Evolutionary conservation across 495 filamentous ascomycete species (phyloP).

Genomic region (Tetracladium marchalianum): DNA sequence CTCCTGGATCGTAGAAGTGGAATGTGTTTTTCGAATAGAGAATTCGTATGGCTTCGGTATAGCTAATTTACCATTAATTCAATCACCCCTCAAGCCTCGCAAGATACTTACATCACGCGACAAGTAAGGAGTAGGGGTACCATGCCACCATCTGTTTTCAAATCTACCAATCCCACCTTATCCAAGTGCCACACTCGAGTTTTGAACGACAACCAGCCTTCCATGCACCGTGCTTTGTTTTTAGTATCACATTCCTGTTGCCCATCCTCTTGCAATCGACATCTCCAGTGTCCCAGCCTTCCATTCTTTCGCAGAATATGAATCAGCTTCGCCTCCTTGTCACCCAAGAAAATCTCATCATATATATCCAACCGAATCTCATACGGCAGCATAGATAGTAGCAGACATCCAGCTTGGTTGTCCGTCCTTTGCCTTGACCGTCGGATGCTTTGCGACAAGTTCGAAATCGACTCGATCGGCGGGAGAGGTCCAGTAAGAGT

Average conservation of each 20-base stretch:
- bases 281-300: slow-evolving; percentile 14
- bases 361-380: slow-evolving; percentile 12
- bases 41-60: slow-evolving; percentile 11
- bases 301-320: slow-evolving; percentile 14
- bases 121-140: slow-evolving; percentile 11
- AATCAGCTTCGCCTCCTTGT: slow-evolving; percentile 1
- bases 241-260: slow-evolving; percentile 6
- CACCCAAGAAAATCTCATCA: slow-evolving; percentile 7
- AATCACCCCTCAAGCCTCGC: background rate
- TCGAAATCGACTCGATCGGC: background rate
- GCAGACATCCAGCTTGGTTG: slow-evolving; percentile 1
- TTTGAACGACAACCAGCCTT: slow-evolving; percentile 13
- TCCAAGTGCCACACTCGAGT: slow-evolving; percentile 7
- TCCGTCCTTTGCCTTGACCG: slow-evolving; percentile 10
- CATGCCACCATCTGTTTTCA: slow-evolving; percentile 9
- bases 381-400: slow-evolving; percentile 5
- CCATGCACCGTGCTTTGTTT: slow-evolving; percentile 3
- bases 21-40: slow-evolving; percentile 13
- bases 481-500: slow-evolving; percentile 12
- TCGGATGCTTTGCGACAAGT: slow-evolving; percentile 8
- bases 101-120: slow-evolving; percentile 7
- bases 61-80: background rate
- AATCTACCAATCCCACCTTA: slow-evolving; percentile 4
- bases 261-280: slow-evolving; percentile 7
- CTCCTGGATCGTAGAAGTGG: slow-evolving; percentile 16